A percentile compares a stretch with the other conserved stretches of the same genome.
These are phyloP conservation scores for Thalassiosira pacifica DNA, from an alignment of 352 stramenopile species.

Conservation along the genomic window DNA sequence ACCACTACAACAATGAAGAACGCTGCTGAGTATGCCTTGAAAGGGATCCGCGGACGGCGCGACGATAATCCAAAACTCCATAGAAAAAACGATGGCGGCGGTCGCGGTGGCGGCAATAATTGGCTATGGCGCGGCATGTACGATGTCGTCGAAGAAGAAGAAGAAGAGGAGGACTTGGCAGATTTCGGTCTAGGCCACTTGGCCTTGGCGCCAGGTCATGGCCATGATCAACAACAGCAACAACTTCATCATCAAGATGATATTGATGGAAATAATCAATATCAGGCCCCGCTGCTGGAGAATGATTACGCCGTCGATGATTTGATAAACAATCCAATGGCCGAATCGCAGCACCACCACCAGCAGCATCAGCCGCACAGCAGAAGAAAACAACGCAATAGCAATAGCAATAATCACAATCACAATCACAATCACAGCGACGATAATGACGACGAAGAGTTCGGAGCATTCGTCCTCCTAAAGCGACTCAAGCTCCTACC, in stretches of 20 bases:
- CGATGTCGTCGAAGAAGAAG: conserved; percentile 44
- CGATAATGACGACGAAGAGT: conserved; percentile 14
- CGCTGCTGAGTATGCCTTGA: too few relatives aligned
- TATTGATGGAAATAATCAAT: background rate
- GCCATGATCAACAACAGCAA: conserved; percentile 17
- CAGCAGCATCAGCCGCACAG: background rate
- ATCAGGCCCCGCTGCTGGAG: conserved; percentile 41
- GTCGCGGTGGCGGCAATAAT: background rate
- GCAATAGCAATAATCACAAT: conserved; percentile 3
- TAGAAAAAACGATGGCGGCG: background rate
- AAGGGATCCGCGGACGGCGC: too few relatives aligned
- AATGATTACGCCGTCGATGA: conserved; percentile 43
- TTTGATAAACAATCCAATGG: conserved; percentile 36
- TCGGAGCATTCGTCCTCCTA: conserved; percentile 74
- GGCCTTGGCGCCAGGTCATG: background rate
- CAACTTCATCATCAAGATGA: background rate
- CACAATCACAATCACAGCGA: conserved; percentile 10
- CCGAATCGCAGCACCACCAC: background rate
- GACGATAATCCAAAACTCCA: background rate
- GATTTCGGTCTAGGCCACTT: conserved; percentile 55
- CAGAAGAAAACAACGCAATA: conserved; percentile 1
- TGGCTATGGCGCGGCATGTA: conserved; percentile 31
- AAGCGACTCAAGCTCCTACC: conserved; percentile 57
- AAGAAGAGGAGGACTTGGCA: conserved; percentile 42
- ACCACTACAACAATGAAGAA: too few relatives aligned